Conservation (phyloP, 2,329 filamentous ascomycete species). For the Ambrosiella cleistominuta region DNA sequence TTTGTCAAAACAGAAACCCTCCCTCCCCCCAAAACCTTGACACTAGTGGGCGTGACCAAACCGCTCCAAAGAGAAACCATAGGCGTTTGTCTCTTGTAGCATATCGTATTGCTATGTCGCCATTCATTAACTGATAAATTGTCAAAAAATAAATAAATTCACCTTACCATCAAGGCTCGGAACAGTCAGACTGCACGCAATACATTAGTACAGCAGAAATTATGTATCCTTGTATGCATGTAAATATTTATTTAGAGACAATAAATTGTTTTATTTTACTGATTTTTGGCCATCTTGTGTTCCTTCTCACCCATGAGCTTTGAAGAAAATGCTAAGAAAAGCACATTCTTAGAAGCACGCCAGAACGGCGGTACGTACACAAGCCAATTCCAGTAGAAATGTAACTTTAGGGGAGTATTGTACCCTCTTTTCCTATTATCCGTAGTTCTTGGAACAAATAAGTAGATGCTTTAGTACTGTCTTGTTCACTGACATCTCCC, state of each 20-base stretch:
- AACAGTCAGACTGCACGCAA: neutral
- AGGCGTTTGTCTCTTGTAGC: neutral
- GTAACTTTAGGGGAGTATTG: neutral
- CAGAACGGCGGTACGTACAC: neutral
- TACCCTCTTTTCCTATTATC: neutral
- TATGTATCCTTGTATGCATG: neutral
- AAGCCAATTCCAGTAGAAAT: neutral
- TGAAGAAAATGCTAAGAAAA: neutral
- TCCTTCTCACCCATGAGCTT: neutral
- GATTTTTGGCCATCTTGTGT: neutral
- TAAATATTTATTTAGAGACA: neutral
- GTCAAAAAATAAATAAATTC: neutral
- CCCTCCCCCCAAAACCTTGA: neutral
- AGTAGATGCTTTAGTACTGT: neutral
- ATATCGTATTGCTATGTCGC: neutral
- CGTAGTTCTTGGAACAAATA: neutral
- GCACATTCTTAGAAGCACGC: neutral
- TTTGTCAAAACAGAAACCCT: too few relatives aligned
- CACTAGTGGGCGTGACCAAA: neutral
- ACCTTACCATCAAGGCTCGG: neutral
- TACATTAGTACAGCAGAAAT: neutral
- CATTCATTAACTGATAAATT: neutral
- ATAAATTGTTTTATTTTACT: neutral
- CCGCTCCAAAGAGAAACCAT: neutral
- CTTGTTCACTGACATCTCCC: neutral